Percentiles rank a stretch among this genome's conserved stretches.
phyloP scores from a whole-genome alignment of 2,329 filamentous ascomycete genomes.

The Zasmidium angulare region DNA sequence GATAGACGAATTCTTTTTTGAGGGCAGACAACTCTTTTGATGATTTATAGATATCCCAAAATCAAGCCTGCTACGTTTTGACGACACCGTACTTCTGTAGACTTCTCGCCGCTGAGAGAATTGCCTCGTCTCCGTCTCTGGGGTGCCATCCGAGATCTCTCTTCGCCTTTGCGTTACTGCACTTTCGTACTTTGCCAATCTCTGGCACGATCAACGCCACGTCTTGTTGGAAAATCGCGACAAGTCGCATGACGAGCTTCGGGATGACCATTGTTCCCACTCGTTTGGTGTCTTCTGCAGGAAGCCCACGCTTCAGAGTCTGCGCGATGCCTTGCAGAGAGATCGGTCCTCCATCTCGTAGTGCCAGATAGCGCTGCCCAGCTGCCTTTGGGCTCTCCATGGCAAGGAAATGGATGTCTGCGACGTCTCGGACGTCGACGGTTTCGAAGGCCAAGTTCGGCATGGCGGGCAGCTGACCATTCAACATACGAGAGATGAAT shows the following conservation, averaged over 20 bases:
- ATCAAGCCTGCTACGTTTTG: slow-evolving; percentile 3
- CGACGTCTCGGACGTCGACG: slow-evolving; percentile 36
- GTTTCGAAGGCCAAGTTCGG: slow-evolving; percentile 4
- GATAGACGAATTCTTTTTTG: not conserved
- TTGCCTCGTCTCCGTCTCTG: slow-evolving; percentile 23
- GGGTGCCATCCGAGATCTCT: slow-evolving; percentile 27
- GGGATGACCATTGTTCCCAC: slow-evolving; percentile 22
- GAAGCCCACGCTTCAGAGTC: slow-evolving; percentile 24
- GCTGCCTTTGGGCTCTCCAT: slow-evolving; percentile 29
- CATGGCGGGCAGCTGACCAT: slow-evolving; percentile 5
- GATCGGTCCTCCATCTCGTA: slow-evolving; percentile 14
- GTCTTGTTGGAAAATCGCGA: slow-evolving; percentile 21
- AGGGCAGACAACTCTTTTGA: no score
- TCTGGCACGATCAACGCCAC: slow-evolving; percentile 25
- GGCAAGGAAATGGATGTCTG: slow-evolving; percentile 32
- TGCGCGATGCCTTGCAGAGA: slow-evolving; percentile 26
- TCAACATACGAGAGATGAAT: slow-evolving; percentile 4
- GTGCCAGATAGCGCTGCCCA: slow-evolving; percentile 27
- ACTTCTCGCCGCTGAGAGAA: slow-evolving; percentile 24
- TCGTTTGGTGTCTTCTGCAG: slow-evolving; percentile 19
- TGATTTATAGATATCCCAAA: not conserved
- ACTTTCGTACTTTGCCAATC: slow-evolving; percentile 22
- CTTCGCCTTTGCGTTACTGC: slow-evolving; percentile 30
- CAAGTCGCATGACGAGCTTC: slow-evolving; percentile 24
- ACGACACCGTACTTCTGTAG: slow-evolving; percentile 23